These are phyloP conservation scores for Fusarium tricinctum DNA, from an alignment of 2,329 filamentous ascomycete species.

Conservation along the genomic window DNA sequence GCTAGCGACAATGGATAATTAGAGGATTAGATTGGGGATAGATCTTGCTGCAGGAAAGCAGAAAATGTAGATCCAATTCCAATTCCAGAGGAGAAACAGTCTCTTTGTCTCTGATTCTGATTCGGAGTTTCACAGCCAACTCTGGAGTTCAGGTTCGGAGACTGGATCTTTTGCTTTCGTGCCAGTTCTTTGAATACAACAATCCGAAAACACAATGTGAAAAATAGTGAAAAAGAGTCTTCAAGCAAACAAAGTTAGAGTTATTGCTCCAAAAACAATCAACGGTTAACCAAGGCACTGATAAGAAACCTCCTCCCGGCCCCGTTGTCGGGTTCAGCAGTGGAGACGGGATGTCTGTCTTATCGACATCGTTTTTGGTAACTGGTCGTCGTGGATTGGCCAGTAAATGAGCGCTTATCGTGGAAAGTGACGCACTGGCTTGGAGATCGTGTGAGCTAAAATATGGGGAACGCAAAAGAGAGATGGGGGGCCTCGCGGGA, in stretches of 20 bases:
- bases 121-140: constrained; percentile 4
- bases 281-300: constrained; percentile 25
- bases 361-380: constrained; percentile 42
- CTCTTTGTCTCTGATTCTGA: not conserved
- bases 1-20: constrained; percentile 14
- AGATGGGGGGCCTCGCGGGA: not conserved
- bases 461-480: constrained; percentile 38
- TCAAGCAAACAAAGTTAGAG: constrained; percentile 1
- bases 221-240: constrained; percentile 4
- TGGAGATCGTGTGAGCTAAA: constrained; percentile 48
- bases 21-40: constrained; percentile 13
- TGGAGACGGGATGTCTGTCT: constrained; percentile 34
- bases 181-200: not conserved
- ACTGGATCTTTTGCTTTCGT: not conserved
- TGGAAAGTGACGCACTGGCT: constrained; percentile 42
- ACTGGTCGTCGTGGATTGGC: constrained; percentile 45
- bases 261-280: not conserved
- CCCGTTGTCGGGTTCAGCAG: constrained; percentile 39
- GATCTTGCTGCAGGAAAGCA: constrained; percentile 8
- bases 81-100: not conserved
- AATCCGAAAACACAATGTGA: not conserved
- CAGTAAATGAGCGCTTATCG: constrained; percentile 43
- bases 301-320: constrained; percentile 22
- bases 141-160: not conserved
- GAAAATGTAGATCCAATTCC: constrained; percentile 26